Evolutionary conservation across 139 green algal species (phyloP).

Genomic region (Spirogloea muscicola): DNA sequence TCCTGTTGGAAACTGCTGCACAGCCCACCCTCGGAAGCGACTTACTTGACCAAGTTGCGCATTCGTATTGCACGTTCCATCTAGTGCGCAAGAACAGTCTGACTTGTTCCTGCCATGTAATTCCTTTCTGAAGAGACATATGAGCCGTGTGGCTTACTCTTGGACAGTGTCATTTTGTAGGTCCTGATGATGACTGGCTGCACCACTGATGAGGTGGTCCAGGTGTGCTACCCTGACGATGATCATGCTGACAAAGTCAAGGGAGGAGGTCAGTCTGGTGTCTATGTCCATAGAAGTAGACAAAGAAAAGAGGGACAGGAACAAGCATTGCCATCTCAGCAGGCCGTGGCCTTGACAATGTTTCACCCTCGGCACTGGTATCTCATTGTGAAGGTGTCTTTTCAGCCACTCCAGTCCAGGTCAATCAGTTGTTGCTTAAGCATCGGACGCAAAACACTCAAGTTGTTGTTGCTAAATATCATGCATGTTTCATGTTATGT

Average conservation of each 20-base stretch:
- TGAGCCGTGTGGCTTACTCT: too few relatives aligned
- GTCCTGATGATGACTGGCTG: too few relatives aligned
- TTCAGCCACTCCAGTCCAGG: not conserved
- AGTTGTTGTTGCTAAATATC: not conserved
- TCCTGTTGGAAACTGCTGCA: too few relatives aligned
- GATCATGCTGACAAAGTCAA: not conserved
- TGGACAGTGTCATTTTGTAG: too few relatives aligned
- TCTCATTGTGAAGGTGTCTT: not conserved
- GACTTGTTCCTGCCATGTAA: not conserved
- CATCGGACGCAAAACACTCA: too few relatives aligned
- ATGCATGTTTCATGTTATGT: not conserved
- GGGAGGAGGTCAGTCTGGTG: too few relatives aligned
- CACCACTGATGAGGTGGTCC: too few relatives aligned
- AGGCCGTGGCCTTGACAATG: not conserved
- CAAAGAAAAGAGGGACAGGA: too few relatives aligned
- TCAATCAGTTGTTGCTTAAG: too few relatives aligned
- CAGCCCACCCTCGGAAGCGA: too few relatives aligned
- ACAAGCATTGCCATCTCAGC: too few relatives aligned
- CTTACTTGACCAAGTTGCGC: not conserved
- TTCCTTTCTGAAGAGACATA: not conserved
- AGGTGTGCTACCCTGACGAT: not conserved
- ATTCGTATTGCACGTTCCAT: not conserved
- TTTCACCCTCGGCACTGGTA: not conserved
- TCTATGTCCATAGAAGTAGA: too few relatives aligned
- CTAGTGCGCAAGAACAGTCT: not conserved